Evolutionary conservation across 495 filamentous ascomycete species (phyloP), one percentile per base, ranked within the genome.

Genomic region (Tuber magnatum): DNA sequence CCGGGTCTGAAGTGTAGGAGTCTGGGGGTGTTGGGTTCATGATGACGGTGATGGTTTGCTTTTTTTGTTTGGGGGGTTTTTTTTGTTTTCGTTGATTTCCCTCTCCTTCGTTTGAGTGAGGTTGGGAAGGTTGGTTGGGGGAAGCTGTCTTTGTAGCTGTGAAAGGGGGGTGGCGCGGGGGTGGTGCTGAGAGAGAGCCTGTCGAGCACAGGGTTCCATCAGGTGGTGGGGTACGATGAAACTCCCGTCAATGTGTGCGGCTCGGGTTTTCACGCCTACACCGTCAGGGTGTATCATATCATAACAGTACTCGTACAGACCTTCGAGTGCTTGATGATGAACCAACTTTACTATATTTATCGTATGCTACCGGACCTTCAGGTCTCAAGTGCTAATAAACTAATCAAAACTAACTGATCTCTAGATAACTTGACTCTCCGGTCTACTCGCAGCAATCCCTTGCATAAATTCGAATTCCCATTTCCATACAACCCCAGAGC

Each of bases 1-100:
- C 87, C 0, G 92, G 90, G 82, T 94, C 89, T 71, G 85, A 83
- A 71, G 88, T 85, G 83, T 97, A 94, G 12, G 56, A 65, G 56
- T 65, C 28, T 35, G 28, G 56, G 56, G 56, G 28, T 35, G 56
- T 3, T 35, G 28, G 56, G 56, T 65, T 35, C 56, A 65, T 65
- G 28, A 28, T 14, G 56, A 28, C 7, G 48, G 48, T 51, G 24
- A 12, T 56, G 51, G 28, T 65, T n/a, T n/a, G n/a, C n/a, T n/a
- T n/a, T n/a, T n/a, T n/a, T n/a, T n/a, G n/a, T n/a, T n/a, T n/a
- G n/a, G n/a, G n/a, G n/a, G 56, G 5, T 10, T 35, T 20, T 65
- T 18, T 35, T 18, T 35, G 28, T 35, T 18, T 32, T 35, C 3
- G 28, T 35, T 16, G 28, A 18, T 65, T 65, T 32, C 56, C 9